Base-by-base conservation (phyloP, 352 stramenopile genomes). In the Phytophthora vignae region DNA sequence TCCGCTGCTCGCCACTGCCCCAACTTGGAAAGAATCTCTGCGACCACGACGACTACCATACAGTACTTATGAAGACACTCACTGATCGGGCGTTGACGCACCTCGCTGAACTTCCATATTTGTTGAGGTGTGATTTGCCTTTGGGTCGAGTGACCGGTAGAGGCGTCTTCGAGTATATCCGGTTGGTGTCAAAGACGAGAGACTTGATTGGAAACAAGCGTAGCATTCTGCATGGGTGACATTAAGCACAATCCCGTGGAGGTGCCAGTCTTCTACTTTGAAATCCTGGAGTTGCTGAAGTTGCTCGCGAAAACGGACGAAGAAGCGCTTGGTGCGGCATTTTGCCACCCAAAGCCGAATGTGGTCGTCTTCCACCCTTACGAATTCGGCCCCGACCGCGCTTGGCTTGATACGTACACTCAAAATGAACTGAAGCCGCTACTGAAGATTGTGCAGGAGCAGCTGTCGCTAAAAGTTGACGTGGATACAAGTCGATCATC, bases 301-400 rank as follows among this genome's bases (percentile, higher is more conserved):
- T 19, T 60, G 22, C 55, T 60, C n/a, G 40, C 55, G 11, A n/a
- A 60, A 15, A 33, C 6, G 10, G 42, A 21, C 12, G 55, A 60
- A 12, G 19, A 50, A 21, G 9, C n/a, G 33, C 19, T 60, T 17
- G 55, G 55, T n/a, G 55, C 33, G 9, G 55, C 55, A 4, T 49
- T 33, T 4, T 60, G 33, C 33, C 40, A 48, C 15, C 40, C 40
- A n/a, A 48, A 19, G 12, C 40, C 40, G 1, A 21, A 11, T 8
- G 15, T 21, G 15, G 4, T 15, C 40, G 40, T 48, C 8, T 4
- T 21, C 15, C 40, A 21, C 15, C 40, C 40, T 48, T 21, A 48
- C 40, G 40, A 48, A 48, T n/a, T 48, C 12, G 1, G 14, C 40
- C 40, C 40, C 12, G 17, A 4, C 15, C 6, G 12, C 40, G 14